Percentiles rank a stretch among this genome's conserved stretches.
Evolutionary conservation across 73 alveolate species (phyloP).

Genomic region (Breviolum minutum): DNA sequence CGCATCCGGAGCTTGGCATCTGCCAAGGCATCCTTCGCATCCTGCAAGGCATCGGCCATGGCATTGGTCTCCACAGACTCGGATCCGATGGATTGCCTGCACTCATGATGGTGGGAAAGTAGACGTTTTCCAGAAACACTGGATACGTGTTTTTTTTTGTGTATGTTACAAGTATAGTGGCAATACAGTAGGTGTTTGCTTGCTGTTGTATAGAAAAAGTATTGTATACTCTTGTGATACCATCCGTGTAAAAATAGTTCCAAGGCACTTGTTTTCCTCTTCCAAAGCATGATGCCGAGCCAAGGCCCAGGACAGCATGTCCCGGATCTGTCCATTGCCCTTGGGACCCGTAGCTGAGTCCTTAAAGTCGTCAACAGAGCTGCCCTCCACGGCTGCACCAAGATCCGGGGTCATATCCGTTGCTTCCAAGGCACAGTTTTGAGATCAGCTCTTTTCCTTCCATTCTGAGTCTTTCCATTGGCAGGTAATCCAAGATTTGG

Average conservation of each 20-base stretch:
- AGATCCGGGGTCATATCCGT: no score
- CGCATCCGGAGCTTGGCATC: slow-evolving; percentile 60
- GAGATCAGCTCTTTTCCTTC: neutral
- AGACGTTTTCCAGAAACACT: neutral
- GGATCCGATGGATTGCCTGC: no score
- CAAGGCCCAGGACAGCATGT: slow-evolving; percentile 52
- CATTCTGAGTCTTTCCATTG: neutral
- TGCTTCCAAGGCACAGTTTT: neutral
- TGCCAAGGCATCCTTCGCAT: slow-evolving; percentile 59
- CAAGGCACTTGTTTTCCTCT: slow-evolving; percentile 2
- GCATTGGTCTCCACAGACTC: slow-evolving; percentile 36
- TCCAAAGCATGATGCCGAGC: slow-evolving; percentile 28
- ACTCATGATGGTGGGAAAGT: no score
- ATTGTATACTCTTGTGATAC: no score
- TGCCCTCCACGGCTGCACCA: neutral
- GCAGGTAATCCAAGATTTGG: neutral
- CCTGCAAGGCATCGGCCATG: slow-evolving; percentile 78
- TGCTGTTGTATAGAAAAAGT: no score
- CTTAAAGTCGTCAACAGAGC: neutral
- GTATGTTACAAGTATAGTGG: no score
- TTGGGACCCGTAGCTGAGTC: neutral
- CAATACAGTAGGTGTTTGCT: neutral
- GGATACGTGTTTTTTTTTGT: neutral
- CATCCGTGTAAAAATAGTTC: neutral
- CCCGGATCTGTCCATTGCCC: slow-evolving; percentile 23